These are phyloP conservation scores for Candida andamanensis DNA, from an alignment of 805 yeast genomes.

Conservation along the genomic window DNA sequence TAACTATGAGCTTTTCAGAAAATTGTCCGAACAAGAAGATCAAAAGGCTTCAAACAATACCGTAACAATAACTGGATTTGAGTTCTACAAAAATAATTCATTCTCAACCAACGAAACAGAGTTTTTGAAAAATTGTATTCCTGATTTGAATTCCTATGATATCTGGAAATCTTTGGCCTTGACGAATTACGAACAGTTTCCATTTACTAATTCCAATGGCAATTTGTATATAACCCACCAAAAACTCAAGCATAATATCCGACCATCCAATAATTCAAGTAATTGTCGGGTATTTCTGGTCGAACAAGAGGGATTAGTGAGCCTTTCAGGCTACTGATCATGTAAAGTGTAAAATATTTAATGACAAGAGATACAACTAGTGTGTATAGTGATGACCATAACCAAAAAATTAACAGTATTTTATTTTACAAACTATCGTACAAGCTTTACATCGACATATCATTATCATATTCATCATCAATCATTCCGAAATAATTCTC, in stretches of 20 bases:
- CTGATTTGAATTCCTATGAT: constrained; percentile 34
- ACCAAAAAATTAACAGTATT: no score
- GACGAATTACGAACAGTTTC: constrained; percentile 14
- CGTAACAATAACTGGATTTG: no score
- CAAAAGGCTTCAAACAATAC: not conserved
- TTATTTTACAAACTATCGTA: no score
- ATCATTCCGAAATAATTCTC: constrained; percentile 37
- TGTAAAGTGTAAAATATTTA: no score
- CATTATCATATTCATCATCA: constrained; percentile 13
- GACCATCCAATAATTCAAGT: constrained; percentile 1
- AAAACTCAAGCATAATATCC: constrained; percentile 3
- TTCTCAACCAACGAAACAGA: constrained; percentile 21
- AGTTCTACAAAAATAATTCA: not conserved
- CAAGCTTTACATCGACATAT: constrained; percentile 5
- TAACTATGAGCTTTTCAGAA: constrained; percentile 19
- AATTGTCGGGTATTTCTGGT: constrained; percentile 22
- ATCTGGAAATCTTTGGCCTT: constrained; percentile 26
- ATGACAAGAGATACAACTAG: no score
- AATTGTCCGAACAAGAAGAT: not conserved
- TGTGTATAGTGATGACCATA: no score
- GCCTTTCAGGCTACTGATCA: no score
- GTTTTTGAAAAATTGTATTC: constrained; percentile 34
- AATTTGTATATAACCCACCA: constrained; percentile 12
- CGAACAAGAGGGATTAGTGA: constrained; percentile 25
- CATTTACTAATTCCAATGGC: constrained; percentile 1